Evolutionary conservation across 2,329 filamentous ascomycete genomes (phyloP), one percentile per base, ranked within the genome.

Genomic region (Ophiostoma sp.): DNA sequence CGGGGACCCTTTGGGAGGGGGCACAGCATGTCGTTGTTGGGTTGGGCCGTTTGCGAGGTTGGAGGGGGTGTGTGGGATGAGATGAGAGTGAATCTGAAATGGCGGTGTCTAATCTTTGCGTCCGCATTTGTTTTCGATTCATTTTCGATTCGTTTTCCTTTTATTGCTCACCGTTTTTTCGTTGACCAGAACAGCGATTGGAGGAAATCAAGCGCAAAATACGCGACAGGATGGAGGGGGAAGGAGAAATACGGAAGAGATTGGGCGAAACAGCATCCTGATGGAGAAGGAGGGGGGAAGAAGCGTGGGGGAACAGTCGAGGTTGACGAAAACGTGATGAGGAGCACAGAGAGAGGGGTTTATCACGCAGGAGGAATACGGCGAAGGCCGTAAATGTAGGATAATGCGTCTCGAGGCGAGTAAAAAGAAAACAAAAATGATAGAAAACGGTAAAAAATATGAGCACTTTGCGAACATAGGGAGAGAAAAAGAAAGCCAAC

Each of bases 231-330:
- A 66, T 45, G 61, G n/a, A 15, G 36, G 22, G 36, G 33, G 9
- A 45, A 28, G 36, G 57, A n/a, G 17, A 9, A 39, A 61, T 22
- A 61, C 57, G 57, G 57, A n/a, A 61, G 31, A 61, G 31, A 61
- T 61, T 61, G 57, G 57, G 57, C 57, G 57, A 61, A 48, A 19
- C 31, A 39, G 31, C 57, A 61, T 39, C 31, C 57, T 61, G 12
- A n/a, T 33, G 31, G 57, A 61, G 28, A 57, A 28, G 31, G 59
- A 64, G 36, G 39, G 2, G 25, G 11, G 31, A 39, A 15, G 50
- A 39, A 36, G 61, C 61, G 61, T 66, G 61, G 61, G 61, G 61
- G 61, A 52, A 15, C 50, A 55, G 19, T 50, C 45, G 45, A 50
- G n/a, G n/a, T n/a, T n/a, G n/a, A n/a, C 22, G 25, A 31, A 57